Percentiles rank a stretch among this genome's conserved stretches.
phyloP scores from a whole-genome alignment of 2,329 filamentous ascomycete genomes.

The Blastomyces silverae region DNA sequence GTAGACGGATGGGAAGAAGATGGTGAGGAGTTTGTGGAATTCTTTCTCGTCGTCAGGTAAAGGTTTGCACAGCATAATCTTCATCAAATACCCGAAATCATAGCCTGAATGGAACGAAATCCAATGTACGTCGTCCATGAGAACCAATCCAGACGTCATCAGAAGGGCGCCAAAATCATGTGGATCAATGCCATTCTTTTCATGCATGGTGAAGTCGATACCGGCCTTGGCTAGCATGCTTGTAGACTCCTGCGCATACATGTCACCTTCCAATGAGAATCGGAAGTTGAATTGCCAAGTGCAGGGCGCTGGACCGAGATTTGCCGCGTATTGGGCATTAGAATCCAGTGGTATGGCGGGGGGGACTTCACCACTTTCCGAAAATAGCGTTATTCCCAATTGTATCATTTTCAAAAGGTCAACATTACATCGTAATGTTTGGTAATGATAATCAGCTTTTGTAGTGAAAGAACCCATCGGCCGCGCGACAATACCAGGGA shows the following conservation, averaged over 20 bases:
- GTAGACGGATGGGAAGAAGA: conserved; percentile 88
- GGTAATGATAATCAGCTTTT: conserved; percentile 97
- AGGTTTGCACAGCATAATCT: conserved; percentile 75
- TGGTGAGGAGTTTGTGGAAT: conserved; percentile 80
- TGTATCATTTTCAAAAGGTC: conserved; percentile 97
- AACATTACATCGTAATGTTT: conserved; percentile 93
- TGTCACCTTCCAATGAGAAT: conserved; percentile 88
- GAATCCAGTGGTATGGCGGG: conserved; percentile 58
- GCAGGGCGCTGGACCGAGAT: conserved; percentile 61
- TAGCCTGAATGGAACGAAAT: conserved; percentile 97
- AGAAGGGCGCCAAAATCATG: conserved; percentile 81
- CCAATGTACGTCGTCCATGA: conserved; percentile 85
- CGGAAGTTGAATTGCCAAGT: conserved; percentile 99
- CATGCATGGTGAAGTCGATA: conserved; percentile 81
- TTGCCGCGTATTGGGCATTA: conserved; percentile 47
- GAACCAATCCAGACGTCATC: conserved; percentile 84
- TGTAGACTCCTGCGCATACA: conserved; percentile 95
- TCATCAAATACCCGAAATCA: conserved; percentile 95
- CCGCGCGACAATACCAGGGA: conserved; percentile 92
- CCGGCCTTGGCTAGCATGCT: conserved; percentile 83
- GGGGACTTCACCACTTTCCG: conserved; percentile 78
- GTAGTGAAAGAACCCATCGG: conserved; percentile 92
- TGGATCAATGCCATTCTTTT: conserved; percentile 84
- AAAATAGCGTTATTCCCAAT: conserved; percentile 89
- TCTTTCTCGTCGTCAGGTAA: conserved; percentile 84